These are phyloP conservation scores for Pythium utonaiense DNA, from an alignment of 352 stramenopile genomes.

Conservation along the genomic window DNA sequence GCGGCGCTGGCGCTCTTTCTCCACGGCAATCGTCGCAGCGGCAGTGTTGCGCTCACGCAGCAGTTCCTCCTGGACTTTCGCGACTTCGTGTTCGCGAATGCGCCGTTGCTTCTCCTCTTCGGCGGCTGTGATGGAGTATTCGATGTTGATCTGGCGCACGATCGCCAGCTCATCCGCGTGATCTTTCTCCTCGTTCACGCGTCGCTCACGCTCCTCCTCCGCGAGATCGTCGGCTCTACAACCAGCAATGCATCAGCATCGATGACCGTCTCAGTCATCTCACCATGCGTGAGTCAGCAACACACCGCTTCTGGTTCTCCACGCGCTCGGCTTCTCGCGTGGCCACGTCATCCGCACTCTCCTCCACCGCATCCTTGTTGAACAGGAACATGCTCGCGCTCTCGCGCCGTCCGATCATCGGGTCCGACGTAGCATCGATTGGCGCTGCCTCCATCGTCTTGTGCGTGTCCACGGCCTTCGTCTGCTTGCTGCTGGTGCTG, in stretches of 20 bases:
- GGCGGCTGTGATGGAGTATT: constrained; percentile 52
- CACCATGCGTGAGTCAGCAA: neutral
- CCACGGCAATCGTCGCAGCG: constrained; percentile 34
- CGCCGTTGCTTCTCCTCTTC: constrained; percentile 64
- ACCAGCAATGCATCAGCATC: neutral
- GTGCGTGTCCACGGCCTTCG: neutral
- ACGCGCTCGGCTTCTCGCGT: constrained; percentile 34
- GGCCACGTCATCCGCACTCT: constrained; percentile 35
- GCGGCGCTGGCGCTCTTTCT: constrained; percentile 46
- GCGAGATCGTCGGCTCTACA: constrained; percentile 44
- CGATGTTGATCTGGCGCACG: constrained; percentile 73
- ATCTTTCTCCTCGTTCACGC: constrained; percentile 47
- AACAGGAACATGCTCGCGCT: constrained; percentile 57
- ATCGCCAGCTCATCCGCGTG: constrained; percentile 55
- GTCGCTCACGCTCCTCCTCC: constrained; percentile 53
- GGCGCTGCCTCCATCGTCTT: neutral
- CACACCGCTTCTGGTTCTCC: constrained; percentile 47
- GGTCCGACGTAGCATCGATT: neutral
- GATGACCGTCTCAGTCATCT: neutral
- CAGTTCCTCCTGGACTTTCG: constrained; percentile 60
- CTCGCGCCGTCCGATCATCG: constrained; percentile 30
- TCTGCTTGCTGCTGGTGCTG: neutral
- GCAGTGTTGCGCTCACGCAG: constrained; percentile 42
- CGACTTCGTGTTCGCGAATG: constrained; percentile 58
- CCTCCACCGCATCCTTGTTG: constrained; percentile 25